Evolutionary conservation across 1,139 yeast genomes (phyloP).

Genomic region (Saccharomyces pastorianus): DNA sequence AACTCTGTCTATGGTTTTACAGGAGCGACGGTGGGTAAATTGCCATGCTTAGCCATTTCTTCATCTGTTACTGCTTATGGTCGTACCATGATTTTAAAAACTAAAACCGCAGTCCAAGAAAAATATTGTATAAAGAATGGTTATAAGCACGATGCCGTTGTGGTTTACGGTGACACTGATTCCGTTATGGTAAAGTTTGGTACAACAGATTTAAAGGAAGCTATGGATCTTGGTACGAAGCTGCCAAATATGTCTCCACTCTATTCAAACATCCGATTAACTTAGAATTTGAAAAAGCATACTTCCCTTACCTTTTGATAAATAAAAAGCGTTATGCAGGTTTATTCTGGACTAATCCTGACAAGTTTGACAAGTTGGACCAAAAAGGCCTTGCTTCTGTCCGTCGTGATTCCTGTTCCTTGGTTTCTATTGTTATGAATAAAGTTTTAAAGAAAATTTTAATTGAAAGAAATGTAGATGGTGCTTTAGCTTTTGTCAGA

Average conservation of each 20-base stretch:
- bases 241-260: slow-evolving; percentile 79
- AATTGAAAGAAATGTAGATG: slow-evolving; percentile 82
- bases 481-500: slow-evolving; percentile 79
- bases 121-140: slow-evolving; percentile 76
- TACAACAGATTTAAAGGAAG: slow-evolving; percentile 63
- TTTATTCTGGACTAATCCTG: slow-evolving; percentile 85
- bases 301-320: slow-evolving; percentile 86
- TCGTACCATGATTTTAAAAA: slow-evolving; percentile 90
- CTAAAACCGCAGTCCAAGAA: slow-evolving; percentile 78
- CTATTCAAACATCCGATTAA: slow-evolving; percentile 80
- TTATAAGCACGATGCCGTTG: slow-evolving; percentile 72
- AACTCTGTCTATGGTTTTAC: slow-evolving; percentile 98
- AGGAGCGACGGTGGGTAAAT: slow-evolving; percentile 95
- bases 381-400: slow-evolving; percentile 98
- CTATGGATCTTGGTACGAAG: slow-evolving; percentile 91
- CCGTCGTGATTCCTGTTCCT: slow-evolving; percentile 90
- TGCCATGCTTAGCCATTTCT: slow-evolving; percentile 94
- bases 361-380: slow-evolving; percentile 91
- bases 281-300: slow-evolving; percentile 92
- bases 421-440: slow-evolving; percentile 91
- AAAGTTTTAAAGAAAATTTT: slow-evolving; percentile 78
- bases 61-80: slow-evolving; percentile 95
- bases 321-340: slow-evolving; percentile 98
- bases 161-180: slow-evolving; percentile 97
- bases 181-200: slow-evolving; percentile 99